Base-by-base conservation (phyloP, 805 yeast genomes). In the Candida montana region DNA sequence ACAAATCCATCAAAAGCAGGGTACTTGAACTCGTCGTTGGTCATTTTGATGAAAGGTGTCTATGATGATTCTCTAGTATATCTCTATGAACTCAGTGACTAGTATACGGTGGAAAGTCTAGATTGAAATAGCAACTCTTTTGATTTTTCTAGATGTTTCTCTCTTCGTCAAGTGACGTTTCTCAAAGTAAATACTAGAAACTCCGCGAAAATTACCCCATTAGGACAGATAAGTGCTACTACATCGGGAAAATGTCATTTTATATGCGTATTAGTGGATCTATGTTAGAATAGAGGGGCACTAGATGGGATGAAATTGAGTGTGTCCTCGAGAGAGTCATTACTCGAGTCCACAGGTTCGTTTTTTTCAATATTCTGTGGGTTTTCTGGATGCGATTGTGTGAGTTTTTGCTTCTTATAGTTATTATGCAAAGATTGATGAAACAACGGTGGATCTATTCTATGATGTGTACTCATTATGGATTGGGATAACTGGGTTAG, bases 1-100 rank as follows among this genome's bases (percentile, higher is more conserved):
- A 57, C 44, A 24, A 57, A 54, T 21, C 42, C 44, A 29, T 48
- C 48, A 18, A 47, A 49, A 8, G 39, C 24, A 16, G 40, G 31
- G 17, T 37, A 31, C n/a, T 36, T 32, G 27, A 36, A 35, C 16
- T 37, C 19, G 17, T 23, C 30, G 29, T 39, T 34, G 11, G 40
- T 41, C 36, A 30, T 37, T 21, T 9, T 21, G 9, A 21, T 21
- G 9, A 21, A 21, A 7, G 6, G 24, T 21, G 6, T 21, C 24
- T 21, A 7, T 6, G 9, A 21, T 7, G 24, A 6, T 21, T 21
- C 9, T 21, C 24, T 21, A 21, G 24, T 21, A n/a, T n/a, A n/a
- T n/a, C n/a, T n/a, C n/a, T n/a, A n/a, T n/a, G n/a, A n/a, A n/a
- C n/a, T n/a, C n/a, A n/a, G n/a, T n/a, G n/a, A n/a, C n/a, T n/a